Base-by-base conservation (phyloP, 495 filamentous ascomycete species). In the Evansstolkia leycettana region DNA sequence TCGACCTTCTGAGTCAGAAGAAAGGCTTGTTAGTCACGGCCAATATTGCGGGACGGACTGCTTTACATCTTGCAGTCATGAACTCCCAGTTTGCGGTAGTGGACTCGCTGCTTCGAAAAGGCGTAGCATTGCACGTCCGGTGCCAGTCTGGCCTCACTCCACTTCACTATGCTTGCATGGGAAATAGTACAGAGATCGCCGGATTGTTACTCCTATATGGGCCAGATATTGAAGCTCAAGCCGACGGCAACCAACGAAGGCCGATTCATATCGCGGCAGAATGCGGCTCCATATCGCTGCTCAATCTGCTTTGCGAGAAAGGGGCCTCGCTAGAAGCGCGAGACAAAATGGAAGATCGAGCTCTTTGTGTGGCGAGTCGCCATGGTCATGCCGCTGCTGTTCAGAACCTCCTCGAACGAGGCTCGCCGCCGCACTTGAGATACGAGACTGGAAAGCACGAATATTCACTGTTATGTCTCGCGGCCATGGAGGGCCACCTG, bases 131-230 rank as follows among this genome's bases (percentile, higher is more conserved):
- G 18, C 51, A 57, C 23, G 37, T 24, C 14, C 47, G 47, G 36
- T 68, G 63, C 34, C 39, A 39, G 1, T 39, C 42, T 8, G 54
- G 48, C 5, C 38, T 59, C 7, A 52, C 51, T 18, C 52, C 64
- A 0, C 49, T 69, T 26, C 65, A 71, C 37, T 69, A 69, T 42
- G 67, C 65, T 28, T 67, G 64, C 28, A 40, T 51, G 31, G 42
- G 48, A 2, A 44, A 55, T 18, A 57, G 43, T 16, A 23, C 45
- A 7, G 59, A 64, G 9, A 54, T 67, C 4, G 46, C 61, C 7
- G 48, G 41, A 13, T 39, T 66, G 19, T 46, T 72, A 11, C 46
- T 72, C 4, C 43, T 55, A 9, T 46, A 48, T 25, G 62, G 60
- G 7, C 57, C 65, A 5, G 39, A 63, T 12, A 48, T 61, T 10